Evolutionary conservation across 2,329 filamentous ascomycete genomes (phyloP), one percentile per base, ranked within the genome.

Genomic region (Phyllosticta capitalensis): DNA sequence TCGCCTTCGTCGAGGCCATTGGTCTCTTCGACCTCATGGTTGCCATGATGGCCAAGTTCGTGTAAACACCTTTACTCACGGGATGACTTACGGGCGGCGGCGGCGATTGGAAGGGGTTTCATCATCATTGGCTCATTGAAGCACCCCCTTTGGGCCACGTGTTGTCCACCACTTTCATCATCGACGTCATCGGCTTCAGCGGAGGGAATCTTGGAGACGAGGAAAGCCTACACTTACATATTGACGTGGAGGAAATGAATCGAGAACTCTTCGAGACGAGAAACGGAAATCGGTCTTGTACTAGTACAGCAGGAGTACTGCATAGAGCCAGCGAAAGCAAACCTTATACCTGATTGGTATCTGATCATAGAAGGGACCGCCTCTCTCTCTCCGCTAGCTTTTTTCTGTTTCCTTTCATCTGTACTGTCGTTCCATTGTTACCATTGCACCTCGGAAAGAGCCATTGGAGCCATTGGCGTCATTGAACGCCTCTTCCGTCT

Each of bases 1-100:
- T 94, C 82, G 90, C 89, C 76, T 94, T 94, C 87, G 89, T 92
- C 79, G 90, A 94, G 79, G 89, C 90, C 81, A 90, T 89, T 71
- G 88, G 87, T 72, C 76, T 81, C 62, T 81, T 81, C 75, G 78
- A 79, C 65, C 75, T 81, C 68, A 78, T 78, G 76, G 76, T 78
- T 61, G 59, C 59, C 59, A 61, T 61, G 59, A 61, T 61, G 59
- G 53, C 52, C 59, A 61, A 61, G 59, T 61, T 56, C 59, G 59
- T 61, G 51, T 61, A 61, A 61, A 58, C 50, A 53, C 21, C 49
- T 55, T 52, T 3, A 52, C 38, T n/a, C 56, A 54, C 38, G 56
- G 24, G 56, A 59, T 59, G 56, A 59, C 38, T n/a, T 38, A 14
- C 2, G 28, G 28, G 30, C 49, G 52, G 56, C 56, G 26, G 49